Evolutionary conservation across 306 rosid genomes (phyloP), one percentile per base, ranked within the genome.

Genomic region (apple (Malus domestica)): DNA sequence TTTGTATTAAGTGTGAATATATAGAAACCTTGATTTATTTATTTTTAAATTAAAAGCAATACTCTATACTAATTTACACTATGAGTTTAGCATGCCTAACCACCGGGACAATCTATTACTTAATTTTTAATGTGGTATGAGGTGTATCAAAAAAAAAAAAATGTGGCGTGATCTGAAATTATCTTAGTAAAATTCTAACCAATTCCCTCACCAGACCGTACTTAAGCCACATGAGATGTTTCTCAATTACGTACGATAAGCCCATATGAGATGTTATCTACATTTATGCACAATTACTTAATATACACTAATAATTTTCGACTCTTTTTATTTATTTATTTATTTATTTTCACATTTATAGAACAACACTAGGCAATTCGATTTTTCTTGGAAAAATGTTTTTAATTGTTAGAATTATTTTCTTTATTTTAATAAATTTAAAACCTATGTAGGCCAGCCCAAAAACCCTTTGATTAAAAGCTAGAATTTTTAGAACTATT

Each of bases 211-310:
- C 18, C 55, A 18, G 44, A 11, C 27, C 70, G 44, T 58, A 40
- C 62, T 55, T 30, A 44, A 57, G 49, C 63, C 76, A 70, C 76
- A n/a, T 77, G 76, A 77, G 38, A 60, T 77, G 52, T 69, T 72
- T 73, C 68, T 23, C 40, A 73, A 73, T 9, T 38, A 25, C 44
- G 68, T 38, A 25, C 44, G 30, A 60, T 73, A 73, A 60, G 58
- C 13, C 77, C 68, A 73, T 42, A 18, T 18, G 65, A 16, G 68
- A 49, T 35, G 44, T 45, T 45, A 23, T 70, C 49, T 70, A 16
- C 8, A 14, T 45, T 69, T 49, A 8, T 64, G n/a, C 6, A 32
- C 38, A 62, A 16, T 20, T 19, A 20, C 60, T 6, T 55, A 55
- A 66, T 66, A 10, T 66, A 13, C 33, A 19, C 5, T 9, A 19